These are phyloP conservation scores for Ceriops decandra DNA, from an alignment of 345 rosid genomes.

Conservation along the genomic window DNA sequence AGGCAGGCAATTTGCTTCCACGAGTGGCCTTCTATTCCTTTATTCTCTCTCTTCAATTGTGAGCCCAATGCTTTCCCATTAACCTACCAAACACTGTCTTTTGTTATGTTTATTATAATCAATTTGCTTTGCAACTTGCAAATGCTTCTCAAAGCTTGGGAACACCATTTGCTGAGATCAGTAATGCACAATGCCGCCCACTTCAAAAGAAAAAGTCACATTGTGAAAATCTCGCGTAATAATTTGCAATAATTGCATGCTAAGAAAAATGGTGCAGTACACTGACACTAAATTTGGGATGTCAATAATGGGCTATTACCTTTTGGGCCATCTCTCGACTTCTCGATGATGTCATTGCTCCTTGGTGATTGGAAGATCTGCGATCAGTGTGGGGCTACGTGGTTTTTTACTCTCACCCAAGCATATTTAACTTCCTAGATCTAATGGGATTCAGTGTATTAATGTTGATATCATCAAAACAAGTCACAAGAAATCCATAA, in stretches of 20 bases:
- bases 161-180: constrained; percentile 24
- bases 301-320: too few relatives aligned
- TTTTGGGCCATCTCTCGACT: too few relatives aligned
- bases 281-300: constrained; percentile 9
- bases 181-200: constrained; percentile 6
- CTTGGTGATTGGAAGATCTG: too few relatives aligned
- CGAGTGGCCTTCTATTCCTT: neutral
- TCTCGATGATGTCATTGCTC: too few relatives aligned
- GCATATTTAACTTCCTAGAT: too few relatives aligned
- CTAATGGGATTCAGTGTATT: too few relatives aligned
- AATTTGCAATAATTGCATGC: neutral
- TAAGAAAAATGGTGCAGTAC: neutral
- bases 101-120: neutral
- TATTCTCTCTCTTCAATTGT: neutral
- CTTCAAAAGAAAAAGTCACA: constrained; percentile 7
- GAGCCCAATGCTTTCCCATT: neutral
- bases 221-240: constrained; percentile 1
- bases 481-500: too few relatives aligned
- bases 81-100: neutral
- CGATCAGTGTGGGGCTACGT: too few relatives aligned
- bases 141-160: neutral
- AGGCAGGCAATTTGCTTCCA: neutral
- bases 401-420: too few relatives aligned
- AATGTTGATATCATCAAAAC: too few relatives aligned
- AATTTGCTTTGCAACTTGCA: neutral